Base-by-base conservation (phyloP, 345 rosid genomes). In the Eucalyptus camaldulensis region DNA sequence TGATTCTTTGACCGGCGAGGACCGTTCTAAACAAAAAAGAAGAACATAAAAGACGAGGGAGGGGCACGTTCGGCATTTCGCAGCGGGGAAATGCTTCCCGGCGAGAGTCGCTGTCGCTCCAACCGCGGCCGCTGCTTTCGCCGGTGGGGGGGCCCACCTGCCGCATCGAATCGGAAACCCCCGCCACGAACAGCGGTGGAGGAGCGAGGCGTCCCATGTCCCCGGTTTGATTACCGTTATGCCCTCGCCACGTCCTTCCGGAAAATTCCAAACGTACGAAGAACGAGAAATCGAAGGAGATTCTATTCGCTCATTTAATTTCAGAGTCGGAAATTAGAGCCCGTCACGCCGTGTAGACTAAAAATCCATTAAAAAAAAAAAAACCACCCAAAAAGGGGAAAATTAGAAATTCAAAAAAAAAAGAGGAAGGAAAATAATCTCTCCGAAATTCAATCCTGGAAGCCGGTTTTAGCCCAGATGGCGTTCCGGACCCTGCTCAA, bases 401-500 rank as follows among this genome's bases (percentile, higher is more conserved):
- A 86, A 86, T 86, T 33, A 29, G 25, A 86, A 86, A 51, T 31
- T 27, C 5, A 51, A 53, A 29, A 49, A 7, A 51, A 17, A 53
- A 51, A 17, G 3, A 17, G 9, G 24, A 4, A 60, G 19, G 47
- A 1, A 29, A 25, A 49, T 19, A 17, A 76, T n/a, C 25, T 6
- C 37, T 16, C 44, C 31, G n/a, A 13, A 16, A 24, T 27, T 89
- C 50, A 89, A 76, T 87, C 89, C 60, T 80, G 80, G 60, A 89
- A 89, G 15, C 89, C 90, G 83, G 87, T 86, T 49, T 54, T 54
- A 22, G 90, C 90, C 90, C 90, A 89, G 45, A 89, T 80, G 33
- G 90, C 88, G 76, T 89, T 87, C 31, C 90, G 83, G 80, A 89
- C 89, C 56, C 90, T 81, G 83, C 90, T 80, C 80, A 89, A 85